Evolutionary conservation across 176 grass and related monocot genomes (phyloP), one percentile per base, ranked within the genome.

Genomic region (Eragrostis nindensis): DNA sequence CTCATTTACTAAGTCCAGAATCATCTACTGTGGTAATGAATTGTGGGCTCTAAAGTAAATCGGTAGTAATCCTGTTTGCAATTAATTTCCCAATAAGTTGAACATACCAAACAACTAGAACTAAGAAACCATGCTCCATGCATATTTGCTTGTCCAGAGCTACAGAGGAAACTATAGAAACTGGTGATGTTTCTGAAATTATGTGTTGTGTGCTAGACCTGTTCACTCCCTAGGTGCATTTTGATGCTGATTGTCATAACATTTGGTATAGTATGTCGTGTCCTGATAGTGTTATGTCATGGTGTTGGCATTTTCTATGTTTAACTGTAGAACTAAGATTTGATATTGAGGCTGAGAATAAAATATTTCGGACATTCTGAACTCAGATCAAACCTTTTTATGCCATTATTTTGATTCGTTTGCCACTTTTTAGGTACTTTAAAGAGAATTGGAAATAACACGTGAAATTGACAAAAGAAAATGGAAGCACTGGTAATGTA

Each of bases 241-340:
- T 77, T 5, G 6, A 26, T 42, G 70, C 24, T 54, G 38, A 25
- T 42, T 14, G 32, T 60, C 7, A 16, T 61, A 36, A 39, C 63
- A 69, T 76, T 60, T 76, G 25, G 39, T 60, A 84, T 55, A n/a
- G n/a, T n/a, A 59, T 70, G 70, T 70, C 62, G 4, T 77, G 29
- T 62, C 5, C 0, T 14, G 61, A 19, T 54, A 46, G 38, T 79
- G 75, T 54, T 69, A 69, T 46, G 24, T 81, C 32, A 27, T 75
- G 17, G 52, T 62, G 68, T 39, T 81, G 54, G 45, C 18, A 6
- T 68, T 43, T 71, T 36, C 42, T 14, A 15, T 36, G 18, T 55
- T 9, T 41, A 8, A n/a, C n/a, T 8, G 12, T 70, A 59, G 4
- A 36, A 70, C 66, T 36, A 63, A 5, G 30, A 21, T 78, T 79